phyloP scores from a whole-genome alignment of 225 moss, liverwort and hornwort genomes.

The Pseudisothecium myosuroides region DNA sequence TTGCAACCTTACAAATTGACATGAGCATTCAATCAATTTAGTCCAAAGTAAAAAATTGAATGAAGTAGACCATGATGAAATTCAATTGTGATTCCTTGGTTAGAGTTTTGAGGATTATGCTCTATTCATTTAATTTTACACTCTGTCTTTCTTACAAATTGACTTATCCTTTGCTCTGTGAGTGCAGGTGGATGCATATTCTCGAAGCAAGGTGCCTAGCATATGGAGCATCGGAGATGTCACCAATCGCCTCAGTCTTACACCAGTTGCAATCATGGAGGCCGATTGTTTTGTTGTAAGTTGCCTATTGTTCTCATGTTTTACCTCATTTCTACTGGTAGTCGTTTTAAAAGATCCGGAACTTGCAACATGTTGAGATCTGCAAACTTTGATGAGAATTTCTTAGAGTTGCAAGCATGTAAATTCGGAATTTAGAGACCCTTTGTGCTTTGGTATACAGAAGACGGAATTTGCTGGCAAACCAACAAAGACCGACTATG shows the following conservation, averaged over 20 bases:
- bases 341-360: not conserved
- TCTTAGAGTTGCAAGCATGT: not conserved
- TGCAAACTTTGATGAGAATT: not conserved
- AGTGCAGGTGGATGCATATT: conserved; percentile 69
- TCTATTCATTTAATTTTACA: not conserved
- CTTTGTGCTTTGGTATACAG: conserved; percentile 8
- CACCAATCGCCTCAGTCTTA: conserved; percentile 65
- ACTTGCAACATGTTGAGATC: not conserved
- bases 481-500: conserved; percentile 58
- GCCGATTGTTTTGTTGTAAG: conserved; percentile 52
- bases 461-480: conserved; percentile 56
- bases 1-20: not conserved
- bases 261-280: conserved; percentile 82
- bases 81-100: not conserved
- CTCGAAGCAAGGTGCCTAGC: conserved; percentile 56
- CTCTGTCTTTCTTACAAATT: not conserved
- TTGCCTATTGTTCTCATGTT: not conserved
- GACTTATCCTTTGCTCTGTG: not conserved
- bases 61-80: not conserved
- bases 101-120: not conserved
- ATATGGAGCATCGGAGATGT: conserved; percentile 83
- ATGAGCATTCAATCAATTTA: too few relatives aligned
- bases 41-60: not conserved
- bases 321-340: not conserved
- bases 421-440: not conserved